Evolutionary conservation across 2,329 filamentous ascomycete species (phyloP), one percentile per base, ranked within the genome.

Genomic region (Neopestalotiopsis rosae): DNA sequence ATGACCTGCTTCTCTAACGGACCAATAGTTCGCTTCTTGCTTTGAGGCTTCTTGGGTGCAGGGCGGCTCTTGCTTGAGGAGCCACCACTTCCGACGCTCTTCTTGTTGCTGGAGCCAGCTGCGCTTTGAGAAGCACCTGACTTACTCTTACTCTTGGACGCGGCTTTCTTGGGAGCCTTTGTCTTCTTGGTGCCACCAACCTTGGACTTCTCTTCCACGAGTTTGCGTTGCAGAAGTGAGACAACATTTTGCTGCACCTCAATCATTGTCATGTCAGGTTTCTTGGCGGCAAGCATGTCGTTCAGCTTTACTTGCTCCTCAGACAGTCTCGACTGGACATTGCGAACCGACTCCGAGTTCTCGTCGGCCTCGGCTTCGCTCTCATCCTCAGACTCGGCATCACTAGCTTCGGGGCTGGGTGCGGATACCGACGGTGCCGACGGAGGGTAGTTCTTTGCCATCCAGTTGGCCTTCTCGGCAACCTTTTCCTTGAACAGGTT

Each of bases 1-100:
- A 99, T 97, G 72, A 95, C 89, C 69, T 96, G 94, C 84, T 98
- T 98, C 81, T 99, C 94, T 3, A 91, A 86, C 69, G 89, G 91
- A 59, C 94, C 89, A 76, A 93, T 88, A 67, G 87, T 87, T n/a
- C 86, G 83, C 75, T 89, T 90, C 70, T 85, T 86, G 0, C 76
- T 72, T 0, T 80, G 76, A 4, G 81, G 75, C 75, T 87, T 87
- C 78, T 89, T 84, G 69, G 45, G 68, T 40, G 69, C 72, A 62
- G 74, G 72, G 2, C 71, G 64, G 40, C 69, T 68, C 73, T 80
- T 80, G 74, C 78, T 80, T 32, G 77, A 71, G 3, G 77, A 68
- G 0, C 78, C 71, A 4, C 77, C 76, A 24, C 78, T 77, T 13
- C 79, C 75, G 9, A 74, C 70, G 0, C 81, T 69, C 45, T 70